Evolutionary conservation across 1,284 basidiomycete genomes (phyloP), one percentile per base, ranked within the genome.

Genomic region (Meripilus lineatus): DNA sequence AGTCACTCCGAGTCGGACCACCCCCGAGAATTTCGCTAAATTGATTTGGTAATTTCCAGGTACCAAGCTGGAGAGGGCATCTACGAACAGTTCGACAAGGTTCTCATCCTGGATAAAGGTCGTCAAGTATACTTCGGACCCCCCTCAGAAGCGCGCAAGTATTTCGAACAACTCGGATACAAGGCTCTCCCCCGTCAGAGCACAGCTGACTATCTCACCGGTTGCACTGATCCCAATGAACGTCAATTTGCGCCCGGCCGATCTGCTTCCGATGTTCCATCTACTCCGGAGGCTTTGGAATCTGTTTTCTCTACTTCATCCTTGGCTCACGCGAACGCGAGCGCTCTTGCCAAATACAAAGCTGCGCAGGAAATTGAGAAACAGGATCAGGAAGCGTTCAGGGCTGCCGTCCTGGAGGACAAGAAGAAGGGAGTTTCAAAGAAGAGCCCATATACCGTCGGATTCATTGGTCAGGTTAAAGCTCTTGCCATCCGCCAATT

Each of bases 371-470:
- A 76, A 40, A 72, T 72, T 0, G 78, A 84, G 50, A 79, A 81
- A 52, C 64, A 68, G 1, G 81, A 85, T 49, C 81, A 89, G 59
- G 79, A 84, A 44, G 73, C 79, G 17, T 94, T 95, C 74, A 77
- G 81, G 39, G 69, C 72, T 15, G 88, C 91, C 2, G 88, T 92
- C 18, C 63, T 69, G 18, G 81, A 81, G 3, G 84, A 91, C 61
- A 94, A 94, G 73, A 84, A 89, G 65, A 77, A 75, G 42, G 84
- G 89, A 18, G 90, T 91, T 3, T 80, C 85, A 20, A 83, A 82
- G 65, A 88, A 87, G 68, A 89, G 84, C 50, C 86, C 90, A 3
- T 95, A 93, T 67, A 93, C 89, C 3, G 79, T 93, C 22, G 81
- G 86, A 1, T 91, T 89, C 65, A 62, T 67, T 32, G 77, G 79